Base-by-base conservation (phyloP, 306 rosid genomes). In the Citrullus mucosospermus region DNA sequence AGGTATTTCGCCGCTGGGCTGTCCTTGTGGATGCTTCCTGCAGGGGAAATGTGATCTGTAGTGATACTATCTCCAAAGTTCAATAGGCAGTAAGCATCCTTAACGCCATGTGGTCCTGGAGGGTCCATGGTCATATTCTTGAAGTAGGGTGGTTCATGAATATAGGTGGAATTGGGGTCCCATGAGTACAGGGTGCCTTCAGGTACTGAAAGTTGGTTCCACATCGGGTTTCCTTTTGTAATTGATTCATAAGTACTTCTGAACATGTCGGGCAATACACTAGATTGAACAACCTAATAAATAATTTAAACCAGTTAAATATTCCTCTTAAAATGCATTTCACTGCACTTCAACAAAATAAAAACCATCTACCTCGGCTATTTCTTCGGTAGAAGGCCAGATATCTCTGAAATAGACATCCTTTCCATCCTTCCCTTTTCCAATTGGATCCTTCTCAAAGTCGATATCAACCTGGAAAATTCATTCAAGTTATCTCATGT, bases 11-110 rank as follows among this genome's bases (percentile, higher is more conserved):
- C 98, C 17, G 97, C 97, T 82, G 96, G 97, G 80, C 97, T 95
- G 66, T 95, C 97, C 86, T 89, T 95, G 82, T 92, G 87, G 82
- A 95, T 91, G 88, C 88, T 92, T 84, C 98, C 98, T 10, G 98
- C 95, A 41, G 97, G 97, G 75, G 97, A 95, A 86, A 95, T 95
- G 83, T 92, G 98, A 82, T 95, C 97, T 17, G 98, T 95, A 46
- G 97, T 92, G 55, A 92, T 92, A 84, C 97, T 92, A 86, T 94
- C 98, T 76, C 98, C 97, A 75, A 90, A 92, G 71, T 88, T 92
- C 81, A 94, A 80, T 69, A 94, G 81, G 85, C 97, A 94, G 87
- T 90, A 92, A 12, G 98, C 98, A 81, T 92, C 96, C 85, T 88
- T 94, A 62, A 94, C 97, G 46, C 93, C 88, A 78, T 90, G 96